Percentiles rank a stretch among this genome's conserved stretches.
These are phyloP conservation scores for Aspergillus nidulans DNA, from an alignment of 495 filamentous ascomycete species.

Conservation along the genomic window DNA sequence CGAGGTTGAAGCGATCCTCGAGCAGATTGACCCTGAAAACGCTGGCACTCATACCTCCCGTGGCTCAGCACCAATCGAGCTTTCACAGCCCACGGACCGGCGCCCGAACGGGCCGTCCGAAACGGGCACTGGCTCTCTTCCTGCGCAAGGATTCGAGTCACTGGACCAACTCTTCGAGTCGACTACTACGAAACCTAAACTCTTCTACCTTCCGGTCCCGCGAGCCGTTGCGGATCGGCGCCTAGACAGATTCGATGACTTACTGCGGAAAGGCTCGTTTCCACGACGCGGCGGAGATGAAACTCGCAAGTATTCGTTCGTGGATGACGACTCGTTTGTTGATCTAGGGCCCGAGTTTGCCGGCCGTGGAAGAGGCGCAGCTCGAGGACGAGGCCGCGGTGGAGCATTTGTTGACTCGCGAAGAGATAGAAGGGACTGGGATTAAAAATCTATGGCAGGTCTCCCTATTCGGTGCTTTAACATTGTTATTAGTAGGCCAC, in stretches of 20 bases:
- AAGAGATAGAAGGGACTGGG: conserved; percentile 23
- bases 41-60: conserved; percentile 21
- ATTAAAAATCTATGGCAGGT: background rate
- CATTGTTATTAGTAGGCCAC: background rate
- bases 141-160: conserved; percentile 50
- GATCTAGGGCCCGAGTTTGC: conserved; percentile 69
- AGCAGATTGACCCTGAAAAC: conserved; percentile 40
- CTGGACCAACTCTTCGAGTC: conserved; percentile 61
- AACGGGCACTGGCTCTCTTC: conserved; percentile 17
- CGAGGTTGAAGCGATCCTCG: conserved; percentile 51
- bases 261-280: conserved; percentile 44
- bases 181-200: conserved; percentile 62
- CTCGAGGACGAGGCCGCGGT: conserved; percentile 34
- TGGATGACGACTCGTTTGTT: conserved; percentile 64
- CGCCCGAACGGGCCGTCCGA: conserved; percentile 20
- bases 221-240: conserved; percentile 53
- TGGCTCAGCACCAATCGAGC: conserved; percentile 21
- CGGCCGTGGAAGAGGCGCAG: conserved; percentile 25
- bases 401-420: conserved; percentile 32
- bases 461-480: background rate
- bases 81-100: conserved; percentile 26
- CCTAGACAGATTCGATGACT: conserved; percentile 58
- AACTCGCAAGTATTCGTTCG: conserved; percentile 73
- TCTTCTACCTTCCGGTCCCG: conserved; percentile 59
- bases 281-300: conserved; percentile 53